A percentile compares a stretch with the other conserved stretches of the same genome.
These are phyloP conservation scores for Discostella stelligera DNA, from an alignment of 352 stramenopile species.

Conservation along the genomic window DNA sequence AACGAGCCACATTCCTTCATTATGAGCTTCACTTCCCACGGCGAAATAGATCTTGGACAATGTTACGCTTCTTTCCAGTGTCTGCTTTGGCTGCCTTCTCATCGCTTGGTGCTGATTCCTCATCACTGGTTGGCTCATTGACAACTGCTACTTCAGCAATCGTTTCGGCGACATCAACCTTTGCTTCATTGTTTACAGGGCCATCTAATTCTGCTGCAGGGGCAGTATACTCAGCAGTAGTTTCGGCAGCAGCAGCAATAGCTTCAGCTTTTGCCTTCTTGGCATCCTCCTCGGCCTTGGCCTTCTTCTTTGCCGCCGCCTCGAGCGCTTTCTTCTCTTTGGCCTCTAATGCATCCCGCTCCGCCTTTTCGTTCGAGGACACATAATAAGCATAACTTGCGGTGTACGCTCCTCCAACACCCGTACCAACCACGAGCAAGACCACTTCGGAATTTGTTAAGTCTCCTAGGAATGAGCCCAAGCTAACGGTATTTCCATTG, in stretches of 20 bases:
- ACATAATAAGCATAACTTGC: slow-evolving; percentile 44
- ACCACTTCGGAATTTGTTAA: slow-evolving; percentile 38
- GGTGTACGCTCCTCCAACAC: slow-evolving; percentile 26
- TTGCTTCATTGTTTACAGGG: background rate
- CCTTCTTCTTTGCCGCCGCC: slow-evolving; percentile 21
- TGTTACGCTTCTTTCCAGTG: background rate
- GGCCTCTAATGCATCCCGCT: slow-evolving; percentile 29
- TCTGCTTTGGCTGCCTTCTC: background rate
- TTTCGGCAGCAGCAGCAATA: background rate
- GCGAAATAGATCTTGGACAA: background rate
- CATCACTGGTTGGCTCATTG: background rate
- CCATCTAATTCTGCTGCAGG: too few relatives aligned
- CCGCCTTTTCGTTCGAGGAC: slow-evolving; percentile 22
- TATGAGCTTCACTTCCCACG: background rate
- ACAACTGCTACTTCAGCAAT: background rate
- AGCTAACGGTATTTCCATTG: slow-evolving; percentile 18
- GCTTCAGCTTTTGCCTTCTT: slow-evolving; percentile 1
- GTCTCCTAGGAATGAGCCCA: slow-evolving; percentile 28
- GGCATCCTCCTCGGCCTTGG: slow-evolving; percentile 7
- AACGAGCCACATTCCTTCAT: background rate
- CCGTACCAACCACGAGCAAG: background rate
- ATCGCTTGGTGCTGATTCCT: background rate
- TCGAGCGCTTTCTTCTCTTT: slow-evolving; percentile 13
- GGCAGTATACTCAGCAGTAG: background rate
- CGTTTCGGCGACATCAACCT: background rate